Evolutionary conservation across 2,329 filamentous ascomycete species (phyloP), one percentile per base, ranked within the genome.

Genomic region (Aspergillus sp.): DNA sequence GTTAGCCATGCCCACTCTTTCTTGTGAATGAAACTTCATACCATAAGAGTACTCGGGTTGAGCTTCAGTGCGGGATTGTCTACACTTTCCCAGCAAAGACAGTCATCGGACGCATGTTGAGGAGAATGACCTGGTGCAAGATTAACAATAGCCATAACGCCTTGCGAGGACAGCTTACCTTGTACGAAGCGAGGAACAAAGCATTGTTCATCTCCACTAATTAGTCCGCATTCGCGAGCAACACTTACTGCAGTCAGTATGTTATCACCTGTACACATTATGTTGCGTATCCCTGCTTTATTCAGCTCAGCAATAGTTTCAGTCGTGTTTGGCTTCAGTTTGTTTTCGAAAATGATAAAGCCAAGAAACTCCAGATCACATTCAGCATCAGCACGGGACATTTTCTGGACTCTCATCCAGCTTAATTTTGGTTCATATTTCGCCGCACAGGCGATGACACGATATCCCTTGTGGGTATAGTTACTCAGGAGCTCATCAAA

Each of bases 301-400:
- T 86, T 84, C 3, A 99, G 83, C 77, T 98, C 93, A 58, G 90
- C 84, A 25, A 99, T 86, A 36, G 97, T 90, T 1, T 84, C 84
- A 1, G 90, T 84, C 0, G 94, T 97, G 19, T 86, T 92, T 1
- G 91, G 88, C 75, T 99, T 99, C 62, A 99, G 81, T 78, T 99
- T 99, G 79, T 99, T 99, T 78, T 99, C 95, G 69, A 99, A 99
- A 57, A 99, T 89, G 71, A 99, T 98, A 78, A 99, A 99, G 5
- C 95, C 95, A 38, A 93, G 84, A 71, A 99, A 98, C 49, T 94
- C 87, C 10, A 99, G 84, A 32, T 88, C 83, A 3, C 86, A 89
- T 75, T 99, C 95, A 8, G 90, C 93, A 56, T 97, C 90, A 41
- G 88, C 80, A 30, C 95, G 89, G 67, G 88, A 90, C 89, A 98